Conservation (phyloP, 176 grass and related monocot genomes). For the Aegilops speltoides region DNA sequence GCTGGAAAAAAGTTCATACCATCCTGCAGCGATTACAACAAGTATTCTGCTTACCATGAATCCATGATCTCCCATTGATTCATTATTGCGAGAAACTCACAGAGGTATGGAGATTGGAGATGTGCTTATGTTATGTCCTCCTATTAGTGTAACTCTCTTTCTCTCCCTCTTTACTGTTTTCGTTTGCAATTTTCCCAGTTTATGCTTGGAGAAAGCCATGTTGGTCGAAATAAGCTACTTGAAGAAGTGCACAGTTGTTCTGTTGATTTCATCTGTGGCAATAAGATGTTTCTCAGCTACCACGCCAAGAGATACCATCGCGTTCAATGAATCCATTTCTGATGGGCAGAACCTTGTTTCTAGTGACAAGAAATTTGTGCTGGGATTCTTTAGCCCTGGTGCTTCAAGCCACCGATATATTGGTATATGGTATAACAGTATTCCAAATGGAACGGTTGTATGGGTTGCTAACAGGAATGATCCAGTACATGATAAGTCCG, state of each 20-base stretch:
- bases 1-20: too few species aligned
- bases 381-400: slow-evolving; percentile 65
- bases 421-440: slow-evolving; percentile 45
- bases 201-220: slow-evolving; percentile 20
- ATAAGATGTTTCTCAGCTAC: slow-evolving; percentile 17
- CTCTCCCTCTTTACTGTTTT: background rate
- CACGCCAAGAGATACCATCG: slow-evolving; percentile 10
- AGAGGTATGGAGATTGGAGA: slow-evolving; percentile 10
- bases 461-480: slow-evolving; percentile 66
- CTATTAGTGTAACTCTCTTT: background rate
- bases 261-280: slow-evolving; percentile 30
- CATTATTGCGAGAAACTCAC: background rate
- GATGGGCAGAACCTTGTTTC: slow-evolving; percentile 50
- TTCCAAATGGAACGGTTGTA: background rate
- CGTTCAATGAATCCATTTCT: slow-evolving; percentile 36
- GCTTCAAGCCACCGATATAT: slow-evolving; percentile 37
- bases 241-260: background rate
- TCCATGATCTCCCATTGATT: background rate
- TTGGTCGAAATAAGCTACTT: background rate
- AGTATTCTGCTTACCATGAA: background rate
- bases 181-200: background rate
- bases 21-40: background rate
- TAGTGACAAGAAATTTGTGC: background rate
- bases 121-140: background rate
- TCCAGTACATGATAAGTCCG: slow-evolving; percentile 34